phyloP scores from a whole-genome alignment of 495 filamentous ascomycete genomes.

The Xylaria cubensis region DNA sequence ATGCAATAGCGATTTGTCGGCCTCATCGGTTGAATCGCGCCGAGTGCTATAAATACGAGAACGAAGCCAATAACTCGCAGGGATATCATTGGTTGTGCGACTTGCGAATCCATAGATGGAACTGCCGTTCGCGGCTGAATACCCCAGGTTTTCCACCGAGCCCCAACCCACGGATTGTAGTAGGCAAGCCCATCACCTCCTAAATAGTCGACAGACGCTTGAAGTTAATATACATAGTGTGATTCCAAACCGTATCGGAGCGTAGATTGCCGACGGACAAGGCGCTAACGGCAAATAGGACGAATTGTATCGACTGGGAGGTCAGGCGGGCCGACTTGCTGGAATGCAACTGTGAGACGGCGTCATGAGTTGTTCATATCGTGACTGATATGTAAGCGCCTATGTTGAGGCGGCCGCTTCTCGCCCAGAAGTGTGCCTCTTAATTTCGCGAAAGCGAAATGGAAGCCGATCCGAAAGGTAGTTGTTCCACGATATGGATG shows the following conservation, averaged over 20 bases:
- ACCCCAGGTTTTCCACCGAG: constrained; percentile 35
- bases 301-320: not conserved
- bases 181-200: not conserved
- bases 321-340: constrained; percentile 16
- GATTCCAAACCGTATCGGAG: constrained; percentile 18
- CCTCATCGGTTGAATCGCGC: constrained; percentile 34
- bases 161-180: constrained; percentile 16
- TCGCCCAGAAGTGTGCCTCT: constrained; percentile 7
- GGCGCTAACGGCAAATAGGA: constrained; percentile 3
- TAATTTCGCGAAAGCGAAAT: not conserved
- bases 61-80: constrained; percentile 31
- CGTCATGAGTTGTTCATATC: not conserved
- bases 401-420: constrained; percentile 11
- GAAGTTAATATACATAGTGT: constrained; percentile 21
- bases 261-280: constrained; percentile 2
- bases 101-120: constrained; percentile 10
- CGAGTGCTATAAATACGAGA: constrained; percentile 31
- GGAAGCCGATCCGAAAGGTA: not conserved
- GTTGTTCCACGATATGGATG: not conserved
- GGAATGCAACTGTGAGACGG: not conserved
- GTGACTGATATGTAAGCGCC: not conserved
- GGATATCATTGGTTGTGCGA: constrained; percentile 36
- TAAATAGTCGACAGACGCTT: not conserved
- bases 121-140: constrained; percentile 40
- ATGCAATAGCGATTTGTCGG: constrained; percentile 14